Evolutionary conservation across 352 stramenopile genomes (phyloP).

Genomic region (Phytophthora agathidicida): DNA sequence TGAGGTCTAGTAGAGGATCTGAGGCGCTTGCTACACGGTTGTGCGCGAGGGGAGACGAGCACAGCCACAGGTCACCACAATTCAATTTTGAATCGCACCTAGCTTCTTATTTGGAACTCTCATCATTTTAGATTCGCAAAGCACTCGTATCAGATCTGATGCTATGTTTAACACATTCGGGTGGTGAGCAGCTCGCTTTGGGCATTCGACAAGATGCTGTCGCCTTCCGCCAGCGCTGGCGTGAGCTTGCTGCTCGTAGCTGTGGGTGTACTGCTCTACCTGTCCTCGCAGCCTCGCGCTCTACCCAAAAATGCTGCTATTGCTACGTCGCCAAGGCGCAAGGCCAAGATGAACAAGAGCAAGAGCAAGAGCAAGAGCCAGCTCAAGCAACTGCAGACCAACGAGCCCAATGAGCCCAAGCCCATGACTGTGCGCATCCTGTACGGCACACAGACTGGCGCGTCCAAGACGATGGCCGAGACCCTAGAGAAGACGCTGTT

Average conservation of each 20-base stretch:
- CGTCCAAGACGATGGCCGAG: slow-evolving; percentile 79
- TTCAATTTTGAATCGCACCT: slow-evolving; percentile 20
- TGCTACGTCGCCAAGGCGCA: slow-evolving; percentile 18
- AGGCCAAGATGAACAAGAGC: too few relatives aligned
- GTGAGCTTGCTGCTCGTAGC: slow-evolving; percentile 60
- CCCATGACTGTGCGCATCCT: slow-evolving; percentile 76
- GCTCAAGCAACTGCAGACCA: slow-evolving; percentile 12
- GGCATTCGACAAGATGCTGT: slow-evolving; percentile 32
- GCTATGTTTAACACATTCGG: slow-evolving; percentile 18
- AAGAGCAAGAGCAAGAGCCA: too few relatives aligned
- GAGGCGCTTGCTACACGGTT: slow-evolving; percentile 26
- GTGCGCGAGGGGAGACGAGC: not conserved
- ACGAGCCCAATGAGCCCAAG: slow-evolving; percentile 29
- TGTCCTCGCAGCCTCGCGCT: slow-evolving; percentile 26
- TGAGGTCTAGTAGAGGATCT: slow-evolving; percentile 8
- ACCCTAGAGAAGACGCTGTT: slow-evolving; percentile 81
- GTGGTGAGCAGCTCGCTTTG: slow-evolving; percentile 29
- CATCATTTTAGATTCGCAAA: too few relatives aligned
- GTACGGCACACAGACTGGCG: slow-evolving; percentile 88
- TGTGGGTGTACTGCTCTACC: slow-evolving; percentile 53
- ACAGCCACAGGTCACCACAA: slow-evolving; percentile 32
- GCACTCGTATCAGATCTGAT: slow-evolving; percentile 11
- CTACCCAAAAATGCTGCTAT: slow-evolving; percentile 7
- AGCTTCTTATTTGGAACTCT: too few relatives aligned
- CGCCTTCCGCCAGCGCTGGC: slow-evolving; percentile 37